phyloP scores from a whole-genome alignment of 805 yeast genomes.

The Hyphopichia homilentoma region DNA sequence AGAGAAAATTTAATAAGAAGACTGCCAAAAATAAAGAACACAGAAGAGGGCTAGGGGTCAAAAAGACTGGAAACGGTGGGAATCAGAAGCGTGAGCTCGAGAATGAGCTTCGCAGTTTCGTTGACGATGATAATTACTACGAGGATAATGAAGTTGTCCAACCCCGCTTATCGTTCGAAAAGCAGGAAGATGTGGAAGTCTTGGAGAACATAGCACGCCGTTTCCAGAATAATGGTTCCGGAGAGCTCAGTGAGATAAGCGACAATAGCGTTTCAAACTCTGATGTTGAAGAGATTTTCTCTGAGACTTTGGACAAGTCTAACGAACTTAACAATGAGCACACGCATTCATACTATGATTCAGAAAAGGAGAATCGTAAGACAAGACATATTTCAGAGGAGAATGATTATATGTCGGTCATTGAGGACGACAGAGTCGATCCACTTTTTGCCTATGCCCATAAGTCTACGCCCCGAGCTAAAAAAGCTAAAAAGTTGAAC shows the following conservation, averaged over 20 bases:
- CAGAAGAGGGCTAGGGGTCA: slow-evolving; percentile 36
- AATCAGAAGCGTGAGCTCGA: not conserved
- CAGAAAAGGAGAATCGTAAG: too few relatives aligned
- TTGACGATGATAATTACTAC: slow-evolving; percentile 15
- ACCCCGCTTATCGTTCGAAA: not conserved
- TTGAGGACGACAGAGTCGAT: slow-evolving; percentile 14
- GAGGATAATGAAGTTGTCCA: slow-evolving; percentile 5
- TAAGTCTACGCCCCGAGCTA: not conserved
- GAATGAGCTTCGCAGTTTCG: slow-evolving; percentile 12
- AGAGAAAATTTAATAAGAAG: slow-evolving; percentile 3
- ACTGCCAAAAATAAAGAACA: slow-evolving; percentile 9
- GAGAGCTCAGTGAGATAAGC: not conserved
- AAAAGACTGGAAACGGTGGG: slow-evolving; percentile 14
- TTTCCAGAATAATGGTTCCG: not conserved
- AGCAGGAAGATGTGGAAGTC: not conserved
- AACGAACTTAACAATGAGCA: not conserved
- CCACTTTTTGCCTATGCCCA: slow-evolving; percentile 12
- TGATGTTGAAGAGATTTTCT: not conserved
- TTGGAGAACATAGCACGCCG: too few relatives aligned
- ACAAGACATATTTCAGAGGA: too few relatives aligned
- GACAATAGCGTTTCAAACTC: not conserved
- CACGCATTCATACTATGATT: slow-evolving; percentile 2
- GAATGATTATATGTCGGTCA: slow-evolving; percentile 10
- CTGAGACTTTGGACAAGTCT: too few relatives aligned
- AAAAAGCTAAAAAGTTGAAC: not conserved